phyloP scores from a whole-genome alignment of 2,329 filamentous ascomycete species.

The Penicillium decumbens region DNA sequence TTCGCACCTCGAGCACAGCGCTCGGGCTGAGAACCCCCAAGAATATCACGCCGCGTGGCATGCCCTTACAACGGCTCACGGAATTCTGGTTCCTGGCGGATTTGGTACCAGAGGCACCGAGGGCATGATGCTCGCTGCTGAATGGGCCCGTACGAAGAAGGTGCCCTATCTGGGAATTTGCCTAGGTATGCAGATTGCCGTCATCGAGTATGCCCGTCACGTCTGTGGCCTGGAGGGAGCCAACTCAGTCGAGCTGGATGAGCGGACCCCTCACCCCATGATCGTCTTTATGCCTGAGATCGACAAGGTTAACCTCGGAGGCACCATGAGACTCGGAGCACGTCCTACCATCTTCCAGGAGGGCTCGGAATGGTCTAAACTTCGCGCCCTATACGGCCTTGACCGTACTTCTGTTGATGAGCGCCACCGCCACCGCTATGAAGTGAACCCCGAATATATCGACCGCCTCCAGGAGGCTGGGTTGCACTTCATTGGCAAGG shows the following conservation, averaged over 20 bases:
- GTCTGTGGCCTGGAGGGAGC: slow-evolving; percentile 60
- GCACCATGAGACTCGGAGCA: background rate
- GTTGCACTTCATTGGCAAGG: slow-evolving; percentile 72
- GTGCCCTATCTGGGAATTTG: slow-evolving; percentile 85
- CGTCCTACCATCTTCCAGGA: background rate
- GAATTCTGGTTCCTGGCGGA: background rate
- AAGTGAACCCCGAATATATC: slow-evolving; percentile 39
- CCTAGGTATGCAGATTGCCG: slow-evolving; percentile 86
- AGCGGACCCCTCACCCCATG: slow-evolving; percentile 51
- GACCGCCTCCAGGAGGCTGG: slow-evolving; percentile 63
- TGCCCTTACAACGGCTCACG: background rate
- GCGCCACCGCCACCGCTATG: background rate
- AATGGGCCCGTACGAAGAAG: slow-evolving; percentile 76
- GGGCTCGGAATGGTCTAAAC: background rate
- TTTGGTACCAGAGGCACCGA: slow-evolving; percentile 48
- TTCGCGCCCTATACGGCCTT: background rate
- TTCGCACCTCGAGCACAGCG: slow-evolving; percentile 35
- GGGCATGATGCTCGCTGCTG: slow-evolving; percentile 80
- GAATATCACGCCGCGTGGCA: background rate
- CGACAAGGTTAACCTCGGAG: background rate
- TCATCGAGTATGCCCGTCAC: slow-evolving; percentile 79
- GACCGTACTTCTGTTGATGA: slow-evolving; percentile 40
- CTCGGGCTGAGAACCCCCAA: background rate
- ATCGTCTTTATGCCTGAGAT: background rate
- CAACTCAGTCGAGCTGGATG: slow-evolving; percentile 54